phyloP scores from a whole-genome alignment of 2,329 filamentous ascomycete genomes.

The Trichoderma arundinaceum region DNA sequence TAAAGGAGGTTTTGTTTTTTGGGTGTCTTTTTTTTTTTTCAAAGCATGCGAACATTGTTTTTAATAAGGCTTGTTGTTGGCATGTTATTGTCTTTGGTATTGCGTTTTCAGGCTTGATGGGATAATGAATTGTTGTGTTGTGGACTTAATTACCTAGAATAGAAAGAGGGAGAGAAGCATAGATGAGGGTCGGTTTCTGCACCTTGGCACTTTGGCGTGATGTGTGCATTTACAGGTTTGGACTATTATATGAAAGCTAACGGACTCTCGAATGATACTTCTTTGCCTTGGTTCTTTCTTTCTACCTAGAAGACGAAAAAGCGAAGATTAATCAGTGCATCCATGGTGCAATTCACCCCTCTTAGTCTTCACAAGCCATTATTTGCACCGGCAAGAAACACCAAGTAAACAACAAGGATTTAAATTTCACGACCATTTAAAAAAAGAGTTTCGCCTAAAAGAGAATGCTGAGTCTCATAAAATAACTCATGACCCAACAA shows the following conservation, averaged over 20 bases:
- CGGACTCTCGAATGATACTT: no score
- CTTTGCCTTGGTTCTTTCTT: no score
- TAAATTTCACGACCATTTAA: slow-evolving; percentile 42
- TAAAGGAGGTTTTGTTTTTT: neutral
- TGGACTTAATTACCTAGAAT: no score
- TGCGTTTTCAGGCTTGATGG: neutral
- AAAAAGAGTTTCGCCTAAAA: slow-evolving; percentile 43
- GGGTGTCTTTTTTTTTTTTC: neutral
- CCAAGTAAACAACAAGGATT: neutral
- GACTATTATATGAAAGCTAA: no score
- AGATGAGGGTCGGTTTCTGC: no score
- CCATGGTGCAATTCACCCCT: neutral
- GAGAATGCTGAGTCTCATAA: slow-evolving; percentile 46
- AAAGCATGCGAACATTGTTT: neutral
- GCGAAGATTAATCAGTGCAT: neutral
- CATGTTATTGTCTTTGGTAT: neutral
- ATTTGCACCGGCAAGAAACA: neutral
- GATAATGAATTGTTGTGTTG: no score
- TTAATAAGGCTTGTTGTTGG: neutral
- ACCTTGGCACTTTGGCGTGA: no score
- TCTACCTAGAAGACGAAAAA: no score
- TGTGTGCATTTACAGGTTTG: no score
- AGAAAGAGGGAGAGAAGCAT: no score
- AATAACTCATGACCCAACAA: slow-evolving; percentile 39
- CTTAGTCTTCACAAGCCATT: neutral